These are phyloP conservation scores for Cladosporium sphaerospermum DNA, from an alignment of 2,329 filamentous ascomycete species.

Conservation along the genomic window DNA sequence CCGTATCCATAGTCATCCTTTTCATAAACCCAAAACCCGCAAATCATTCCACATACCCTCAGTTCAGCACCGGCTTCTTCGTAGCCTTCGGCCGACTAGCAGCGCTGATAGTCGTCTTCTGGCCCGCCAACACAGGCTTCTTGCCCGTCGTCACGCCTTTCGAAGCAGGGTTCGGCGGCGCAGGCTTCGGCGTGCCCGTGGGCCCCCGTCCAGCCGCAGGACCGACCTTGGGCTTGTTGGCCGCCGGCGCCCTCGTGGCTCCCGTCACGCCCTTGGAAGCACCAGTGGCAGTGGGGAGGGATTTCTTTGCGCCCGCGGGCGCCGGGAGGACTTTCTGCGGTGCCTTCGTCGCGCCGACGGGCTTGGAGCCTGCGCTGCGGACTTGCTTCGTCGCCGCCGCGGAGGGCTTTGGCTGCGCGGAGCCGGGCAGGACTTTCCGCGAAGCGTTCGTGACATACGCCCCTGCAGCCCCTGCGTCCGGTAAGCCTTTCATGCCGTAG, in stretches of 20 bases:
- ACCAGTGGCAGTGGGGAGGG: background rate
- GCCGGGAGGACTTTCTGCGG: constrained; percentile 15
- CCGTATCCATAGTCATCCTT: background rate
- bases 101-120: constrained; percentile 17
- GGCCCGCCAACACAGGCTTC: background rate
- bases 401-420: background rate
- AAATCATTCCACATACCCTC: background rate
- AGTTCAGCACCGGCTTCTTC: constrained; percentile 6
- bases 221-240: constrained; percentile 2
- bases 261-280: background rate
- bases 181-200: constrained; percentile 5
- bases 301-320: constrained; percentile 1
- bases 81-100: constrained; percentile 16
- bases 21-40: background rate
- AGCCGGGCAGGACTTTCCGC: background rate
- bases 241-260: background rate
- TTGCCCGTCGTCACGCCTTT: constrained; percentile 8
- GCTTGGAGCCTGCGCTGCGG: constrained; percentile 1
- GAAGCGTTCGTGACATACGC: constrained; percentile 10
- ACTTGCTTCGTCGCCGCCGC: constrained; percentile 7
- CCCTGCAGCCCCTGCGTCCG: constrained; percentile 8
- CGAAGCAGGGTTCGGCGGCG: constrained; percentile 7
- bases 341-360: background rate
- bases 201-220: background rate
- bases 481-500: constrained; percentile 12